These are phyloP conservation scores for Pseudonitzschia multistriata DNA, from an alignment of 108 stramenopile genomes.

Conservation along the genomic window DNA sequence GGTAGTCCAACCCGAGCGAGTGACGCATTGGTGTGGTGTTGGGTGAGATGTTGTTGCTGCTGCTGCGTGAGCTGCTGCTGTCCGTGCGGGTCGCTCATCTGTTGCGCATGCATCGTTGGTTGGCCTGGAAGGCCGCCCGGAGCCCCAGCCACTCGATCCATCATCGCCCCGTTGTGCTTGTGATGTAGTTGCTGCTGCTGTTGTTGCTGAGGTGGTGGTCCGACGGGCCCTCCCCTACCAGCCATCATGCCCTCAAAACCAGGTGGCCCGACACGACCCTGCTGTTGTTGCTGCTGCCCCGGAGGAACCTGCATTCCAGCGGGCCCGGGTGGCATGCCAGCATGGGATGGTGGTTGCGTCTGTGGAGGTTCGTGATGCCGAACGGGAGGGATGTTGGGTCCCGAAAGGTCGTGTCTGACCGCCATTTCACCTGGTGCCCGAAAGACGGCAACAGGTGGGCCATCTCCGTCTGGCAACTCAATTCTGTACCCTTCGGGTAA, in stretches of 20 bases:
- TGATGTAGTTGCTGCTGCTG: slow-evolving; percentile 17
- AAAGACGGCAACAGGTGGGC: slow-evolving; percentile 77
- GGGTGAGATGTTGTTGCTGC: slow-evolving; percentile 9
- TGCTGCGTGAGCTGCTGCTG: slow-evolving; percentile 10
- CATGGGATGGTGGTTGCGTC: slow-evolving; percentile 25
- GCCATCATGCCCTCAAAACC: slow-evolving; percentile 12
- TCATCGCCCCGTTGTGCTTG: slow-evolving; percentile 9
- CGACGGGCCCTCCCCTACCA: slow-evolving; percentile 3
- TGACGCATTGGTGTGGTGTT: neutral
- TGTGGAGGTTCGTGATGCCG: slow-evolving; percentile 23
- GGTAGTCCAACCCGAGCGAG: neutral
- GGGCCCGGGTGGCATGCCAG: slow-evolving; percentile 16
- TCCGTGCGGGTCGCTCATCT: neutral
- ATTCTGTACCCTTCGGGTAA: slow-evolving; percentile 99
- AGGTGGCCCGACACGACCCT: slow-evolving; percentile 4
- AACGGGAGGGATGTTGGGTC: slow-evolving; percentile 21
- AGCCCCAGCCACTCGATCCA: slow-evolving; percentile 5
- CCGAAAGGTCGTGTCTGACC: slow-evolving; percentile 19
- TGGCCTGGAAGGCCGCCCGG: neutral
- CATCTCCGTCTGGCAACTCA: slow-evolving; percentile 81
- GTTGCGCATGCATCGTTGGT: neutral
- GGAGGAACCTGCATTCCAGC: slow-evolving; percentile 8
- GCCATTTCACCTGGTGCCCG: slow-evolving; percentile 69
- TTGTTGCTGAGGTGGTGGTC: neutral
- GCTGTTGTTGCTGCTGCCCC: slow-evolving; percentile 6